Evolutionary conservation across 352 stramenopile genomes (phyloP).

Genomic region (Aphanomyces stellatus): DNA sequence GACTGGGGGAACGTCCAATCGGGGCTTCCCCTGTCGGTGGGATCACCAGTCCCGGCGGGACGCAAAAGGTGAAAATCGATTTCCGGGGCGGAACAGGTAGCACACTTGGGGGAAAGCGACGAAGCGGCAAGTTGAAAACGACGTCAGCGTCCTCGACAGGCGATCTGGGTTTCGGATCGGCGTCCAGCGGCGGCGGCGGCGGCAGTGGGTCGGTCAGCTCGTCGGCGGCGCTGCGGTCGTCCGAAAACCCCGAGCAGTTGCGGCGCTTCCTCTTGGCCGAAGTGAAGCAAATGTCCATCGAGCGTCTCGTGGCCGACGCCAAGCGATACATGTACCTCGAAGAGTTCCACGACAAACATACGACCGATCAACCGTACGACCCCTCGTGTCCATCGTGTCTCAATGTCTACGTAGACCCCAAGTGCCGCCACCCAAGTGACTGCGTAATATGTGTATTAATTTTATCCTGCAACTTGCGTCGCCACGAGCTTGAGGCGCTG

Average conservation of each 20-base stretch:
- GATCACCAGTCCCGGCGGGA: too few species aligned
- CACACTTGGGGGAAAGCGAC: background rate
- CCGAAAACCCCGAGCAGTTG: conserved; percentile 15
- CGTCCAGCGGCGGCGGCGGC: background rate
- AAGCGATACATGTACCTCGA: conserved; percentile 69
- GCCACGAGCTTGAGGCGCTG: conserved; percentile 19
- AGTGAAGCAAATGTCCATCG: conserved; percentile 58
- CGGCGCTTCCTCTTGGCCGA: conserved; percentile 19
- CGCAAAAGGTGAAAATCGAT: background rate
- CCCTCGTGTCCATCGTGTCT: background rate
- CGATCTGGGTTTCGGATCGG: background rate
- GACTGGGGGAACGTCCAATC: conserved; percentile 1
- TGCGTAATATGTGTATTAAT: background rate
- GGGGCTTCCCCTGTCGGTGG: background rate
- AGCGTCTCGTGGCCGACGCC: conserved; percentile 62
- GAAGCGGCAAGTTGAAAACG: background rate
- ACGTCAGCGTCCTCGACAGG: background rate
- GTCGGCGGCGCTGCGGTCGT: background rate
- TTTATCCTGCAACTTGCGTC: background rate
- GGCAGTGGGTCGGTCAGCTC: background rate
- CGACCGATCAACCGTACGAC: background rate
- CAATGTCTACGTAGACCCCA: background rate
- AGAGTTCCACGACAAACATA: conserved; percentile 26
- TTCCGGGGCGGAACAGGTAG: background rate
- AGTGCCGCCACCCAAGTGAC: background rate